Evolutionary conservation across 192 early-diverging fungal genomes (phyloP), one percentile per base, ranked within the genome.

Genomic region (Coemansia sp.): DNA sequence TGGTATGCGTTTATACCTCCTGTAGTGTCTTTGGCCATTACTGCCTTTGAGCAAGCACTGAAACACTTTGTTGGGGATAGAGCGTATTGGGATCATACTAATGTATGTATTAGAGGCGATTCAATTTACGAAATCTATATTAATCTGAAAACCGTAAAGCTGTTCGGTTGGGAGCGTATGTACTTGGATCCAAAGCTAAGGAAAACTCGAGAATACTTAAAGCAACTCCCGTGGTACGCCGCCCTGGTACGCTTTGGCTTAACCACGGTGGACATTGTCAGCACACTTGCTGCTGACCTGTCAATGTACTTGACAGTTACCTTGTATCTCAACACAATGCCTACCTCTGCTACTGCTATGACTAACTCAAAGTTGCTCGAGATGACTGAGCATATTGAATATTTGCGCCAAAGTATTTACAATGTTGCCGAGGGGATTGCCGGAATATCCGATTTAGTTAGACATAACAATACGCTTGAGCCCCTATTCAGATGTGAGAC

Each of bases 111-210:
- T 42, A 11, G 39, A 27, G 53, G 53, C 3, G 53, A 57, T 14
- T 14, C 10, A 0, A 15, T 66, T 6, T 23, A 23, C 3, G 14
- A 66, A 23, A 38, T 66, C 2, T 66, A 50, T 14, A 36, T 27
- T 3, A 37, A 25, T 15, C 25, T 66, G 2, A 51, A 51, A 21
- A 46, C 64, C 3, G 46, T 66, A 5, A 66, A 66, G 19, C 9
- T 66, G 23, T 51, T 51, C 36, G 64, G 48, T 1, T 66, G 64
- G 64, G 64, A 66, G 34, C 6, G 19, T 5, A 66, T 51, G 48
- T 53, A 66, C 23, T 8, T 25, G 4, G 64, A 66, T 12, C 48
- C 32, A 12, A 37, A 9, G 46, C 17, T 66, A 2, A 64, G 46
- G 15, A 29, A 6, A 32, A 29, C 15, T 11, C 4, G 15, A 0